Conservation (phyloP, 2,329 filamentous ascomycete species). For the Aspergillus ochraceoroseus region DNA sequence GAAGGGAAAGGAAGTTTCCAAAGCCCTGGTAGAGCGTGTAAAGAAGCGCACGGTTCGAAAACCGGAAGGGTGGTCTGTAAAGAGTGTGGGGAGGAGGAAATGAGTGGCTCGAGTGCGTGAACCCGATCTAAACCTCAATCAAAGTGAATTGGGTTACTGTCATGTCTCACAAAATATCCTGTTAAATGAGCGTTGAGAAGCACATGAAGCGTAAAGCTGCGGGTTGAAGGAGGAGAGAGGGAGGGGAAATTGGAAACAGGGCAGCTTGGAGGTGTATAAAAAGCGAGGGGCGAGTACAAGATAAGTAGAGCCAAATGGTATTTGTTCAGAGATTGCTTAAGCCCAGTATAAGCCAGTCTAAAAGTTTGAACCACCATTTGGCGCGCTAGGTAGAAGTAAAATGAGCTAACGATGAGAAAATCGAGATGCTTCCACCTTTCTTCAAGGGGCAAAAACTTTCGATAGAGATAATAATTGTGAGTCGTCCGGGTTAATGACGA, state of each 20-base stretch:
- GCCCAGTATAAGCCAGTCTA: neutral
- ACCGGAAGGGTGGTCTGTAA: neutral
- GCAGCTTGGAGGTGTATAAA: neutral
- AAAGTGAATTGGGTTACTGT: neutral
- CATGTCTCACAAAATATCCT: neutral
- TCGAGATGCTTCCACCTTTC: neutral
- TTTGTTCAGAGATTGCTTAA: neutral
- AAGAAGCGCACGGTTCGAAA: neutral
- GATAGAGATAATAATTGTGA: neutral
- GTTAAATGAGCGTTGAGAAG: neutral
- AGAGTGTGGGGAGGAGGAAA: slow-evolving; percentile 2
- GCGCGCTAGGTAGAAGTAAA: neutral
- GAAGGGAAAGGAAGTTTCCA: neutral
- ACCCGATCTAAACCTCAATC: neutral
- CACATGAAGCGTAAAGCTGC: neutral
- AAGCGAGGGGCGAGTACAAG: neutral
- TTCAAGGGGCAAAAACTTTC: neutral
- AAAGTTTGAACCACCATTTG: neutral
- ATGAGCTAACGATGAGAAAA: neutral
- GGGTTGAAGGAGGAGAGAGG: neutral
- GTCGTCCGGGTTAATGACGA: neutral
- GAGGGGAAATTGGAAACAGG: neutral
- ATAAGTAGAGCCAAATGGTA: slow-evolving; percentile 1
- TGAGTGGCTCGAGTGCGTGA: slow-evolving; percentile 3
- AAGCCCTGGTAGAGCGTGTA: too few relatives aligned